Evolutionary conservation across 129 eudicot species (phyloP).

Genomic region (Centella asiatica): DNA sequence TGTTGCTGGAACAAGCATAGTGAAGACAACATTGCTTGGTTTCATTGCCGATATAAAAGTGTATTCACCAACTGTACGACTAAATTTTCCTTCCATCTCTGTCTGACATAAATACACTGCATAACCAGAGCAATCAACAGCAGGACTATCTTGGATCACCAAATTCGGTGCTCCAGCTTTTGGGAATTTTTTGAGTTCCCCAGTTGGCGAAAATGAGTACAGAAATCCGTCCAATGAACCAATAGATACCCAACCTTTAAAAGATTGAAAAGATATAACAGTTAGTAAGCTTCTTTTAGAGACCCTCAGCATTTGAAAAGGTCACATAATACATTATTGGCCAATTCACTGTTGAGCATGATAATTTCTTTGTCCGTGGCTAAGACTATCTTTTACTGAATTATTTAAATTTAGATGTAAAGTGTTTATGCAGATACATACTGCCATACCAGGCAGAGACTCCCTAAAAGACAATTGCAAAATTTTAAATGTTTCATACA

Average conservation of each 20-base stretch:
- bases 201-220: constrained; percentile 82
- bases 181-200: constrained; percentile 50
- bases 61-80: constrained; percentile 39
- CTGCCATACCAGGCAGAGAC: neutral
- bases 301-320: neutral
- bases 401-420: too few relatives aligned
- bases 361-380: too few relatives aligned
- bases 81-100: constrained; percentile 49
- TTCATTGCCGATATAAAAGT: constrained; percentile 55
- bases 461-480: neutral
- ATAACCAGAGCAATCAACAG: constrained; percentile 87
- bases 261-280: neutral
- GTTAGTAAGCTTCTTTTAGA: neutral
- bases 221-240: constrained; percentile 91
- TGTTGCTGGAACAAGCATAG: constrained; percentile 65
- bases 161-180: constrained; percentile 22
- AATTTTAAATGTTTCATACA: neutral
- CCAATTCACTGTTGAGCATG: neutral
- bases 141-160: constrained; percentile 56
- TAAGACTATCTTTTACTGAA: too few relatives aligned
- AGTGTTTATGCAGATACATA: too few relatives aligned
- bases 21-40: constrained; percentile 38
- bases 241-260: constrained; percentile 75
- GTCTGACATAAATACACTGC: constrained; percentile 73
- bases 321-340: neutral